Evolutionary conservation across 2,329 filamentous ascomycete species (phyloP).

Genomic region (Scleromitrula shiraiana): DNA sequence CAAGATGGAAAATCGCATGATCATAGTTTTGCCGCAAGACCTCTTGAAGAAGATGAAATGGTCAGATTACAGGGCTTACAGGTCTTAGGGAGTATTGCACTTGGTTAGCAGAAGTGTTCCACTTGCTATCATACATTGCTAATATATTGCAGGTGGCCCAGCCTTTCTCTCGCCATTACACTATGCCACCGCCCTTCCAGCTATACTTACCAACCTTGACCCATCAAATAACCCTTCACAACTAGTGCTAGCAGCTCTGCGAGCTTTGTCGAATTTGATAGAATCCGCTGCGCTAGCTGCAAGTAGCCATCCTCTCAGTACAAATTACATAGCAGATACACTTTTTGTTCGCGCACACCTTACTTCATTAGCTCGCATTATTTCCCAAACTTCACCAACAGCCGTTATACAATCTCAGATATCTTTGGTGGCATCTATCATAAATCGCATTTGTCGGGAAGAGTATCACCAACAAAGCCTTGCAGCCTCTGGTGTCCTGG

Average conservation of each 20-base stretch:
- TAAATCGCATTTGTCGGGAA: constrained; percentile 55
- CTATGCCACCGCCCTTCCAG: constrained; percentile 56
- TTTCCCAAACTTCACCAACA: constrained; percentile 49
- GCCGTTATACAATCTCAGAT: constrained; percentile 54
- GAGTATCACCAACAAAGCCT: constrained; percentile 65
- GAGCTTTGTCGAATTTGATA: constrained; percentile 63
- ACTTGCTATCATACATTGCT: constrained; percentile 7
- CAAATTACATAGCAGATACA: constrained; percentile 47
- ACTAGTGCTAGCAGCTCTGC: constrained; percentile 65
- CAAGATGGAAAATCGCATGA: constrained; percentile 40
- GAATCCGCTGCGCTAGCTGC: constrained; percentile 53
- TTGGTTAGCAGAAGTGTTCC: constrained; percentile 50
- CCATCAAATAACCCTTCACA: constrained; percentile 54
- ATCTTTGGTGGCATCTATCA: constrained; percentile 47
- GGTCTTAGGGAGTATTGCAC: constrained; percentile 76
- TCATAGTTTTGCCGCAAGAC: constrained; percentile 32
- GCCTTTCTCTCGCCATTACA: constrained; percentile 70
- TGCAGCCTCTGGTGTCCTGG: constrained; percentile 64
- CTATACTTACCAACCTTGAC: constrained; percentile 64
- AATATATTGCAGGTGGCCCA: constrained; percentile 55
- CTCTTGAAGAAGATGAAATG: constrained; percentile 55
- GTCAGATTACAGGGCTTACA: constrained; percentile 72
- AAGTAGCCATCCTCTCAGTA: constrained; percentile 40
- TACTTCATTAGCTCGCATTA: constrained; percentile 54
- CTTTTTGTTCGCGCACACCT: constrained; percentile 58